phyloP scores from a whole-genome alignment of 805 yeast genomes.

The Schwanniomyces sp. region DNA sequence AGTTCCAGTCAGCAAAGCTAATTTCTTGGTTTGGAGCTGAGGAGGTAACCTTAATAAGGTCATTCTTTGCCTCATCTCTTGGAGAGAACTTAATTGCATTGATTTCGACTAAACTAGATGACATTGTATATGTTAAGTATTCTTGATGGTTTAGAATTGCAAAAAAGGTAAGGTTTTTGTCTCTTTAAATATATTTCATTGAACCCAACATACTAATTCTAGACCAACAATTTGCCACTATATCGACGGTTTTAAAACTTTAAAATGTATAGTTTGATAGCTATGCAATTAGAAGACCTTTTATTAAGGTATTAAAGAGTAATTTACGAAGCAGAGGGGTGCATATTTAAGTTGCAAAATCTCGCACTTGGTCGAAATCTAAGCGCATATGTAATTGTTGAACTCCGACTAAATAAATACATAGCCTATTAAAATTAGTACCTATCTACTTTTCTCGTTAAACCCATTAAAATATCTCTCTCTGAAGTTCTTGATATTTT shows the following conservation, averaged over 20 bases:
- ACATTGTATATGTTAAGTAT: background rate
- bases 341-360: slow-evolving; percentile 5
- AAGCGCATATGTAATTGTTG: slow-evolving; percentile 11
- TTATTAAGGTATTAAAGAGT: background rate
- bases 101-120: background rate
- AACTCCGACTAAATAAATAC: background rate
- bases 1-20: slow-evolving; percentile 60
- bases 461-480: slow-evolving; percentile 76
- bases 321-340: background rate
- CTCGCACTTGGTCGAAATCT: slow-evolving; percentile 13
- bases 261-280: background rate
- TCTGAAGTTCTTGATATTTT: slow-evolving; percentile 59
- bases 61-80: background rate
- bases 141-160: background rate
- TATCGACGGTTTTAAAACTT: background rate
- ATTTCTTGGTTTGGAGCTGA: slow-evolving; percentile 22
- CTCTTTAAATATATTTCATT: background rate
- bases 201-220: background rate
- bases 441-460: slow-evolving; percentile 33
- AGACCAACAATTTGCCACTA: background rate
- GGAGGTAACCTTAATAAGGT: slow-evolving; percentile 13
- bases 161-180: background rate
- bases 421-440: background rate
- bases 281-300: background rate
- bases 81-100: background rate